Conservation (phyloP, 2,329 filamentous ascomycete genomes). For the Cladosporium sp. region DNA sequence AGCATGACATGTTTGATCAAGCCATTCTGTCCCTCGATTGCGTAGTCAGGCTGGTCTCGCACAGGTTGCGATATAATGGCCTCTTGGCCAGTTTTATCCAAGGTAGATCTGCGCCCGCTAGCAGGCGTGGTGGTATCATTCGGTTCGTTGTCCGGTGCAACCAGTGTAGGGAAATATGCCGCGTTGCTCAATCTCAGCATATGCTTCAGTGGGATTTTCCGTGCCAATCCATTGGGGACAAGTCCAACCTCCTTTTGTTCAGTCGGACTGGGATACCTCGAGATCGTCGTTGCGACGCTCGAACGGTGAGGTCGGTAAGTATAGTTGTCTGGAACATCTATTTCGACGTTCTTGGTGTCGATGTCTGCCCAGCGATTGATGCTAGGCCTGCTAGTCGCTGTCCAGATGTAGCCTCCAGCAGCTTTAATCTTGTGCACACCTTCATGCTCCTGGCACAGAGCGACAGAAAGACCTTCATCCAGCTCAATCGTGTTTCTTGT, state of each 20-base stretch:
- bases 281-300: constrained; percentile 43
- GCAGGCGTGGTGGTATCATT: constrained; percentile 50
- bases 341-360: constrained; percentile 67
- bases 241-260: constrained; percentile 23
- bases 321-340: constrained; percentile 53
- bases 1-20: constrained; percentile 88
- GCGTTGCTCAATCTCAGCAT: constrained; percentile 81
- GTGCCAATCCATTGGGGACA: constrained; percentile 35
- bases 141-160: constrained; percentile 36
- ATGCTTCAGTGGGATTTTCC: constrained; percentile 71
- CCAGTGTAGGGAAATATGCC: constrained; percentile 62
- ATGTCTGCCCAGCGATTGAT: constrained; percentile 90
- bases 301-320: constrained; percentile 51
- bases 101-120: constrained; percentile 2
- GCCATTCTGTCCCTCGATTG: constrained; percentile 89
- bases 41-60: constrained; percentile 43
- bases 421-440: constrained; percentile 63
- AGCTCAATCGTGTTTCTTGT: constrained; percentile 70
- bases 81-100: constrained; percentile 11
- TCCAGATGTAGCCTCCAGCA: constrained; percentile 78
- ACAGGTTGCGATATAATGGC: constrained; percentile 34
- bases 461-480: constrained; percentile 84
- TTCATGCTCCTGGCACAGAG: constrained; percentile 88
- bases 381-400: constrained; percentile 81
- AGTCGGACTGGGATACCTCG: constrained; percentile 37